A percentile compares a stretch with the other conserved stretches of the same genome.
Conservation (phyloP, 371 early-diverging fungal species). For the Scutellospora calospora region DNA sequence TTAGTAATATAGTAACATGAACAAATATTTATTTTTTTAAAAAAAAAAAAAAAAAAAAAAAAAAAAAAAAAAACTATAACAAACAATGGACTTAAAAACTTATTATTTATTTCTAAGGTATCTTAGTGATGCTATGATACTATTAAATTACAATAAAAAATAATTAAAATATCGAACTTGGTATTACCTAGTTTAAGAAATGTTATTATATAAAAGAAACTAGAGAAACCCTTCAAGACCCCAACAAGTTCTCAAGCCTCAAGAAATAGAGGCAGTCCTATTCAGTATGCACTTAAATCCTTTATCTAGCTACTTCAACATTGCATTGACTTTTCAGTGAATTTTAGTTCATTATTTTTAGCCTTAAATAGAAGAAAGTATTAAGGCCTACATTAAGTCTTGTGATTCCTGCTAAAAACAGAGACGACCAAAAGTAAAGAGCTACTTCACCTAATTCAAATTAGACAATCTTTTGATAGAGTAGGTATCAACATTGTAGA, state of each 20-base stretch:
- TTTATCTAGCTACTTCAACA: no score
- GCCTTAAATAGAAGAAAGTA: neutral
- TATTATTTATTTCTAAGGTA: neutral
- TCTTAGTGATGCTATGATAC: neutral
- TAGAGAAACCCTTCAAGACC: neutral
- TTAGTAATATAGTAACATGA: neutral
- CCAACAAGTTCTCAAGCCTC: neutral
- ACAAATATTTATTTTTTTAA: no score
- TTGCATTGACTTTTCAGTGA: no score
- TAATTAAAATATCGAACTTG: neutral
- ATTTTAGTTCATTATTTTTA: neutral
- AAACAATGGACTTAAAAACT: neutral
- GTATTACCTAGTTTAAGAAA: neutral
- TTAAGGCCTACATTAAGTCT: constrained; percentile 53
- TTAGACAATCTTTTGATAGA: neutral
- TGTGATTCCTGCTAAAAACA: constrained; percentile 30
- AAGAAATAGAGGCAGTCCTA: neutral
- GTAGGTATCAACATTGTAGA: neutral
- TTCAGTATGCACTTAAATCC: neutral
- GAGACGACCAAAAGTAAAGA: neutral
- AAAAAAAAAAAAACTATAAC: neutral
- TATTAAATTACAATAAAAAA: neutral
- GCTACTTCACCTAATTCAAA: neutral
- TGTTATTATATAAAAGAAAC: neutral
- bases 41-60: no score